Evolutionary conservation across 805 yeast species (phyloP).

Genomic region (Tetrapisispora iriomotensis): DNA sequence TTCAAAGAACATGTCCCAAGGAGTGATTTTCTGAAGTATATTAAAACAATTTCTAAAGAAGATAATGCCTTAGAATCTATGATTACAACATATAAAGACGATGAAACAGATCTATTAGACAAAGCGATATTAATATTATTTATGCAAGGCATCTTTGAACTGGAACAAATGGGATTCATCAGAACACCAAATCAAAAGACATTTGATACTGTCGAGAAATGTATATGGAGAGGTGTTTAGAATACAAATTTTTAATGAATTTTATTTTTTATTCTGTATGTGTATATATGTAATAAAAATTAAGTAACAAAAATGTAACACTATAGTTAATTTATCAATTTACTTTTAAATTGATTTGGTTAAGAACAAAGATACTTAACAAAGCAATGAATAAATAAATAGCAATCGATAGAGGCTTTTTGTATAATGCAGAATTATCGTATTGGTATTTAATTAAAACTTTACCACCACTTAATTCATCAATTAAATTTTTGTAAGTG

Average conservation of each 20-base stretch:
- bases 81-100: constrained; percentile 19
- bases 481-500: constrained; percentile 51
- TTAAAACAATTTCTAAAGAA: constrained; percentile 20
- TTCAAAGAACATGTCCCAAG: constrained; percentile 43
- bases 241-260: constrained; percentile 10
- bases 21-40: constrained; percentile 19
- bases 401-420: constrained; percentile 60
- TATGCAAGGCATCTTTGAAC: constrained; percentile 61
- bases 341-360: constrained; percentile 37
- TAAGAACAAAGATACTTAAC: constrained; percentile 40
- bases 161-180: constrained; percentile 58
- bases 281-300: constrained; percentile 9
- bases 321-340: constrained; percentile 28
- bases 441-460: constrained; percentile 56
- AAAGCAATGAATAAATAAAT: constrained; percentile 52
- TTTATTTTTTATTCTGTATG: neutral
- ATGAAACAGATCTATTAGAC: constrained; percentile 43
- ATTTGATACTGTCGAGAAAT: constrained; percentile 24
- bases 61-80: constrained; percentile 22
- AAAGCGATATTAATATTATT: constrained; percentile 60
- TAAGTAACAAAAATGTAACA: constrained; percentile 30
- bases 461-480: constrained; percentile 49
- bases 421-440: constrained; percentile 40
- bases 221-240: constrained; percentile 29
- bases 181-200: constrained; percentile 41